Conservation (phyloP, 2,329 filamentous ascomycete genomes). For the Pseudopyricularia javanii region DNA sequence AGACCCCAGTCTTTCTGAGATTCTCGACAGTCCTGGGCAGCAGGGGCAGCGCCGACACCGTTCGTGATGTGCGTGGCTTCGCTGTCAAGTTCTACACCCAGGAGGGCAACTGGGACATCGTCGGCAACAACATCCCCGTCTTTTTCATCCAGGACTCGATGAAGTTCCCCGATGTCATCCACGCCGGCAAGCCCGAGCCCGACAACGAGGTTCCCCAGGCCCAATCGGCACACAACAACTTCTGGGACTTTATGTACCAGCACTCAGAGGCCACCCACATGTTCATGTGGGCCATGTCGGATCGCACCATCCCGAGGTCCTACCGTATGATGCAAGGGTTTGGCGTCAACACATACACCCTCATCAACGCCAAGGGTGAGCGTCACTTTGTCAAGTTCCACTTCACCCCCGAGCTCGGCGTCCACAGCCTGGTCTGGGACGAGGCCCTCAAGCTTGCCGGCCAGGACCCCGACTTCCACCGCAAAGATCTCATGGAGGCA, state of each 20-base stretch:
- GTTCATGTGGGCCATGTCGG: constrained; percentile 70
- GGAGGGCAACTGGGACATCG: constrained; percentile 66
- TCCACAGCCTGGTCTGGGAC: constrained; percentile 68
- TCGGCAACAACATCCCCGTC: constrained; percentile 63
- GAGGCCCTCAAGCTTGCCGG: constrained; percentile 64
- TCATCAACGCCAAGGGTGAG: constrained; percentile 56
- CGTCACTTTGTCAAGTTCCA: constrained; percentile 68
- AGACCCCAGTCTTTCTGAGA: constrained; percentile 56
- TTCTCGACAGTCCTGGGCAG: constrained; percentile 72
- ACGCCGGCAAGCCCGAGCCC: constrained; percentile 56
- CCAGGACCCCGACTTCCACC: constrained; percentile 71
- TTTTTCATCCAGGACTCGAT: constrained; percentile 69
- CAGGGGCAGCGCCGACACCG: constrained; percentile 66
- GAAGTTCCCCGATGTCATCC: constrained; percentile 59
- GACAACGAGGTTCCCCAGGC: constrained; percentile 60
- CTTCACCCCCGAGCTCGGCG: constrained; percentile 62
- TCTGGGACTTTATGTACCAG: constrained; percentile 61
- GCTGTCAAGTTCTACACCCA: constrained; percentile 67
- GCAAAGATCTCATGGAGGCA: constrained; percentile 63
- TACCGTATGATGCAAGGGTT: constrained; percentile 83
- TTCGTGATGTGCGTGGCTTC: constrained; percentile 73
- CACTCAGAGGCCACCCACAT: constrained; percentile 66
- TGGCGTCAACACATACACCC: constrained; percentile 67
- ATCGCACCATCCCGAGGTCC: constrained; percentile 59
- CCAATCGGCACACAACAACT: constrained; percentile 61